phyloP scores from a whole-genome alignment of 1,284 basidiomycete genomes.

The Heterobasidion annosum region DNA sequence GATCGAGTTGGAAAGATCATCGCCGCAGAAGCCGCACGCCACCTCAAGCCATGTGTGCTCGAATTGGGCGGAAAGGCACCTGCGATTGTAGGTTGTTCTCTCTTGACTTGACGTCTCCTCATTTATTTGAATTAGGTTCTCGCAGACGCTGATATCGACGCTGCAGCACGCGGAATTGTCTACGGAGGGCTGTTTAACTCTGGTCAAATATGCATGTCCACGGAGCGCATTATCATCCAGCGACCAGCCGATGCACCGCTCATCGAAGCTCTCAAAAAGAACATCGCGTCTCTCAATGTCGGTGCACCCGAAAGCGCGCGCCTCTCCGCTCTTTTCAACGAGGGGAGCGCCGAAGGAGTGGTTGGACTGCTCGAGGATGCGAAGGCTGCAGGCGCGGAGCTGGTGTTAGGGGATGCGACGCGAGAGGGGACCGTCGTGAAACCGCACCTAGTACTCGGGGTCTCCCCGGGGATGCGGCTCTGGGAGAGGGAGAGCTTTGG shows the following conservation, averaged over 20 bases:
- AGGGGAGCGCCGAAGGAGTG: constrained; percentile 40
- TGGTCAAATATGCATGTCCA: constrained; percentile 67
- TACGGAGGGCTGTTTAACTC: constrained; percentile 52
- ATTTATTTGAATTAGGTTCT: constrained; percentile 30
- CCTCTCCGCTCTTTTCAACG: constrained; percentile 38
- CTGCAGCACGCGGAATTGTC: constrained; percentile 49
- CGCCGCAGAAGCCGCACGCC: constrained; percentile 63
- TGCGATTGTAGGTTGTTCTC: constrained; percentile 1
- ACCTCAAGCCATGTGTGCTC: constrained; percentile 64
- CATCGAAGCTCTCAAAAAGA: constrained; percentile 23
- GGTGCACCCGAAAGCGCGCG: constrained; percentile 21
- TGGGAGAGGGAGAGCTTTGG: constrained; percentile 55
- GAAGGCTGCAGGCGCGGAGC: constrained; percentile 37
- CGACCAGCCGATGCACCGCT: constrained; percentile 26
- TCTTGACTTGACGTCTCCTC: neutral
- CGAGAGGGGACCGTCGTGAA: constrained; percentile 36
- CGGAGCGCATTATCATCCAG: constrained; percentile 59
- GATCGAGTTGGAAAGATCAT: constrained; percentile 63
- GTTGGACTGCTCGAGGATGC: constrained; percentile 43
- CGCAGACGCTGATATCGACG: constrained; percentile 49
- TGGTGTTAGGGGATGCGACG: constrained; percentile 37
- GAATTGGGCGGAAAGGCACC: constrained; percentile 76
- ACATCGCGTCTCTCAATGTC: constrained; percentile 26
- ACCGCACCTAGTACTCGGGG: constrained; percentile 43
- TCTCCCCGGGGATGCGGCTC: constrained; percentile 38